phyloP scores from a whole-genome alignment of 2,329 filamentous ascomycete genomes.

The Colletotrichum filicis region DNA sequence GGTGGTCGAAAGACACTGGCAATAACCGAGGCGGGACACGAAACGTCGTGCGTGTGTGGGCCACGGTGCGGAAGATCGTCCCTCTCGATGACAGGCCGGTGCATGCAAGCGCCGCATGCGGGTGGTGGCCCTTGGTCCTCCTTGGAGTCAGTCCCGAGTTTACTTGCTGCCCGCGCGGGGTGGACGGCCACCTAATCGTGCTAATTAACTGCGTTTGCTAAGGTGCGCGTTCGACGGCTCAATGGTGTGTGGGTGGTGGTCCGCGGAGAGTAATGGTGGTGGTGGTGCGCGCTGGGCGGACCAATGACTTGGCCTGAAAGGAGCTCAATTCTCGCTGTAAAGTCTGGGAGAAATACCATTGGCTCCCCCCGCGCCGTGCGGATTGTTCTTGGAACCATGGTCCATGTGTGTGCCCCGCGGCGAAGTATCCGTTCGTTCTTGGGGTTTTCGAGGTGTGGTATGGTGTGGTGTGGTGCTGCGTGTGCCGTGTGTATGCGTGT shows the following conservation, averaged over 20 bases:
- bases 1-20: neutral
- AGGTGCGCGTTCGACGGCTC: no score
- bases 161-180: neutral
- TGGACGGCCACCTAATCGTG: no score
- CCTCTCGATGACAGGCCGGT: conserved; percentile 30
- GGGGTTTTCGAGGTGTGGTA: neutral
- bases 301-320: conserved; percentile 22
- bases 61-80: conserved; percentile 31
- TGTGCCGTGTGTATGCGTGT: no score
- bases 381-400: no score
- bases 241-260: neutral
- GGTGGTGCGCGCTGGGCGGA: neutral
- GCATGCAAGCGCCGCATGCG: conserved; percentile 31
- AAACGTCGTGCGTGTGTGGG: conserved; percentile 32
- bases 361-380: neutral
- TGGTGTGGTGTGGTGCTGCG: neutral
- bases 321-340: conserved; percentile 36
- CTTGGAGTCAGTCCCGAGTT: neutral
- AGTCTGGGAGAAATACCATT: conserved; percentile 5
- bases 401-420: neutral
- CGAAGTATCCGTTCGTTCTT: no score
- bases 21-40: conserved; percentile 28
- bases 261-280: neutral
- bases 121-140: neutral
- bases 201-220: no score